phyloP scores from a whole-genome alignment of 257 asterid genomes.

The Cynanchum wilfordii region DNA sequence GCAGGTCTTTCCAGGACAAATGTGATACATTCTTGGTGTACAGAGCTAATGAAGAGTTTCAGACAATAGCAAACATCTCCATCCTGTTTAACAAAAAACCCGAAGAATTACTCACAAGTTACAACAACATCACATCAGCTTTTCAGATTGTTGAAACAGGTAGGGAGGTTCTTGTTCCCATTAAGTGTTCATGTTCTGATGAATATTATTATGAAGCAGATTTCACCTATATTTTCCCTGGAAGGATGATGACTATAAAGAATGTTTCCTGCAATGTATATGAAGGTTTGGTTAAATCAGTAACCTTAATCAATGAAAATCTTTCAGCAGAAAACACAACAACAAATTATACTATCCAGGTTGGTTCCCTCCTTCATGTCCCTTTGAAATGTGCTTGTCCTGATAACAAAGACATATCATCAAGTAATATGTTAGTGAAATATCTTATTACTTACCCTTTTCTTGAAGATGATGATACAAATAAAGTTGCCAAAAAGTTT shows the following conservation, averaged over 20 bases:
- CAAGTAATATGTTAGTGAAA: conserved; percentile 18
- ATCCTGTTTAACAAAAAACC: conserved; percentile 32
- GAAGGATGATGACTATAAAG: conserved; percentile 9
- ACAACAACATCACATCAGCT: conserved; percentile 34
- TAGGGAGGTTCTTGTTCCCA: conserved; percentile 49
- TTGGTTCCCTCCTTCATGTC: conserved; percentile 32
- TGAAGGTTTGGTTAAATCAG: conserved; percentile 53
- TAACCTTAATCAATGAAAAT: conserved; percentile 33
- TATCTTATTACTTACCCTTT: conserved; percentile 60
- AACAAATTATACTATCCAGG: conserved; percentile 1
- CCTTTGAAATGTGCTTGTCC: conserved; percentile 78
- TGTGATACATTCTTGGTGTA: conserved; percentile 52
- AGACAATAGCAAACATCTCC: conserved; percentile 39
- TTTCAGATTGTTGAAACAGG: conserved; percentile 35
- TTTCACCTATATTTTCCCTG: conserved; percentile 23
- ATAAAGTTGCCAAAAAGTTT: conserved; percentile 36
- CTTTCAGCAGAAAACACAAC: background rate
- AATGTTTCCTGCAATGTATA: conserved; percentile 45
- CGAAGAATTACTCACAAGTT: conserved; percentile 17
- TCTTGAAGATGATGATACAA: conserved; percentile 34
- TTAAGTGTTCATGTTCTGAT: conserved; percentile 43
- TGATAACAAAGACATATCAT: conserved; percentile 7
- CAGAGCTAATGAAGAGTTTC: conserved; percentile 31
- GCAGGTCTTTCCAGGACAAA: conserved; percentile 26
- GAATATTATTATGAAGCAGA: conserved; percentile 20